Evolutionary conservation across 345 rosid species (phyloP).

Genomic region (Salix koriyanagi): DNA sequence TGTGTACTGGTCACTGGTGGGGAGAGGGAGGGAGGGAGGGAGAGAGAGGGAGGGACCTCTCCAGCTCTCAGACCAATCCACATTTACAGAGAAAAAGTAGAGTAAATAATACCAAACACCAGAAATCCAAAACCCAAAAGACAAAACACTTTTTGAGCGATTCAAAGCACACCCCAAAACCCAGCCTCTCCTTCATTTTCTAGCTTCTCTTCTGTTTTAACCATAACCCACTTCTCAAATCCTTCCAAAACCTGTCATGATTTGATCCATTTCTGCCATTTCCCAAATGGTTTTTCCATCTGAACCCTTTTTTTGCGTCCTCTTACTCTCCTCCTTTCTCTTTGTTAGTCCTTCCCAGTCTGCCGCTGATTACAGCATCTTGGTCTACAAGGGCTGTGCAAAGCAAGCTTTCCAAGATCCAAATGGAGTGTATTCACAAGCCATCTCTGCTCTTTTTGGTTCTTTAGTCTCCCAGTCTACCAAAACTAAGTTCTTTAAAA

Average conservation of each 20-base stretch:
- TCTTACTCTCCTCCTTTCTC: slow-evolving; percentile 32
- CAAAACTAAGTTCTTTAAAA: slow-evolving; percentile 73
- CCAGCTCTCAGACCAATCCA: slow-evolving; percentile 19
- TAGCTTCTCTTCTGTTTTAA: slow-evolving; percentile 16
- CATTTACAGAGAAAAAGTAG: slow-evolving; percentile 18
- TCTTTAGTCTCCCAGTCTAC: slow-evolving; percentile 78
- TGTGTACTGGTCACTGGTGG: slow-evolving; percentile 9
- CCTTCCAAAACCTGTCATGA: slow-evolving; percentile 38
- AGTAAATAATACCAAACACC: slow-evolving; percentile 18
- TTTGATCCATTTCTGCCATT: slow-evolving; percentile 40
- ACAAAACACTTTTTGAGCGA: neutral
- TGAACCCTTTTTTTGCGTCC: slow-evolving; percentile 30
- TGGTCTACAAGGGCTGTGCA: slow-evolving; percentile 92
- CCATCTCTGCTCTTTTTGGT: slow-evolving; percentile 81
- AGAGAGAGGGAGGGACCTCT: slow-evolving; percentile 1
- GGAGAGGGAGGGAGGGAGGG: neutral
- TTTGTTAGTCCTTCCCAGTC: slow-evolving; percentile 44
- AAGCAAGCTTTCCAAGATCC: slow-evolving; percentile 79
- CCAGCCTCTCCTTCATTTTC: neutral
- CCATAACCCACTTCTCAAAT: slow-evolving; percentile 22
- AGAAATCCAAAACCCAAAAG: neutral
- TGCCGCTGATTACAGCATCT: slow-evolving; percentile 50
- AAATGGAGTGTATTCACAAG: slow-evolving; percentile 70
- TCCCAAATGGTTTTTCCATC: slow-evolving; percentile 37
- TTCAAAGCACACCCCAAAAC: neutral